phyloP scores from a whole-genome alignment of 768 basidiomycete genomes.

The Suillus spraguei region DNA sequence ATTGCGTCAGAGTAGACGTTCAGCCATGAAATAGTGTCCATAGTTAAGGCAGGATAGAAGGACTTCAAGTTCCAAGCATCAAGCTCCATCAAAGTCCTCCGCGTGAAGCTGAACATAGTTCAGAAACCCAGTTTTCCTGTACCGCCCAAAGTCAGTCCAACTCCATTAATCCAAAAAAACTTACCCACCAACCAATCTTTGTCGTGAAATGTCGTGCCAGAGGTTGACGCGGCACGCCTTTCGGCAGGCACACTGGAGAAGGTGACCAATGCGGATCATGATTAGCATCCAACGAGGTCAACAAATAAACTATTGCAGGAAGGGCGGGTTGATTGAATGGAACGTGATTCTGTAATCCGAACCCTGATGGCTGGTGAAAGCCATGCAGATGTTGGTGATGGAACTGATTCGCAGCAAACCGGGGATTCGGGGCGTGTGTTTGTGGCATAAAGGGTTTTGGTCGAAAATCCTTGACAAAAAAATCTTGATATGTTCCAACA shows the following conservation, averaged over 20 bases:
- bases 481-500: constrained; percentile 43
- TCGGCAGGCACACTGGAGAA: constrained; percentile 30
- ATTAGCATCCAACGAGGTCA: constrained; percentile 38
- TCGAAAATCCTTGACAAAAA: constrained; percentile 40
- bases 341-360: constrained; percentile 16
- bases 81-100: constrained; percentile 34
- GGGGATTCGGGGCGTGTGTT: constrained; percentile 6
- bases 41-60: too few species aligned
- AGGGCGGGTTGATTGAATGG: constrained; percentile 27
- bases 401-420: constrained; percentile 14
- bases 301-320: constrained; percentile 45
- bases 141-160: neutral
- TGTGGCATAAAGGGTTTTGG: constrained; percentile 20
- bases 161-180: neutral
- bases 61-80: neutral
- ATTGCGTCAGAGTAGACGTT: too few species aligned
- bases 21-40: too few species aligned
- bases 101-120: constrained; percentile 41
- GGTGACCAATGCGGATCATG: constrained; percentile 44
- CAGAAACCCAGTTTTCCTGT: constrained; percentile 39
- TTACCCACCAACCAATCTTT: constrained; percentile 33
- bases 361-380: constrained; percentile 18
- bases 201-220: constrained; percentile 32
- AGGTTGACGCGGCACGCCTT: constrained; percentile 20
- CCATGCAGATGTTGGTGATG: constrained; percentile 20